Conservation (phyloP, 371 early-diverging fungal genomes). For the Phascolomyces articulosus region DNA sequence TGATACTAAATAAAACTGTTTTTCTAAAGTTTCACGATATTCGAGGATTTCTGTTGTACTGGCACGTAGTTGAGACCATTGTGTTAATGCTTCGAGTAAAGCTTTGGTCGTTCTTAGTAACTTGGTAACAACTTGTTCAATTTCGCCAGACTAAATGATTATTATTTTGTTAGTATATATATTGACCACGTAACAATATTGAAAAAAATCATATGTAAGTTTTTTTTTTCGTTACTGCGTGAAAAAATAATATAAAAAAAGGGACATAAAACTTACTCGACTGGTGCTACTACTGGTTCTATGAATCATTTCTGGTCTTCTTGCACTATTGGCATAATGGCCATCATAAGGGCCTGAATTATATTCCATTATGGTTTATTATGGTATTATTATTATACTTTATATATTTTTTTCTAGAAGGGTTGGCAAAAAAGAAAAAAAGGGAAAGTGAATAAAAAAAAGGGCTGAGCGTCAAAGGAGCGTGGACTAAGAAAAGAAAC, state of each 20-base stretch:
- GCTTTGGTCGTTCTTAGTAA: conserved; percentile 62
- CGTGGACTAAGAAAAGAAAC: too few species aligned
- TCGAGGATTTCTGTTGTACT: conserved; percentile 57
- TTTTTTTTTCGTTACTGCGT: background rate
- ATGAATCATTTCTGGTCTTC: background rate
- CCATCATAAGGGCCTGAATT: background rate
- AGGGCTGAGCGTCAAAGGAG: too few species aligned
- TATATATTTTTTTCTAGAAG: too few species aligned
- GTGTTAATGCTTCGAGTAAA: conserved; percentile 60
- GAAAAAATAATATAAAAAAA: background rate
- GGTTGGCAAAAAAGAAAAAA: too few species aligned
- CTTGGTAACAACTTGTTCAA: conserved; percentile 65
- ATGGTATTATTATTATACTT: background rate
- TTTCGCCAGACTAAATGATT: conserved; percentile 47
- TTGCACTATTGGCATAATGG: background rate
- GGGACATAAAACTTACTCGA: background rate
- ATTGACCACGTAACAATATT: too few species aligned
- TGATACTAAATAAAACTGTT: conserved; percentile 58
- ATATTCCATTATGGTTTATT: conserved; percentile 1
- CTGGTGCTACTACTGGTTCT: background rate
- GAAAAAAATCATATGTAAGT: background rate
- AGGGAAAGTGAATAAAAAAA: too few species aligned
- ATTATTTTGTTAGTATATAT: too few species aligned
- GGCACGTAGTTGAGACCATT: conserved; percentile 54
- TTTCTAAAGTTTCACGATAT: conserved; percentile 57